Conservation (phyloP, 495 filamentous ascomycete species). For the Penicillium crystallinum region DNA sequence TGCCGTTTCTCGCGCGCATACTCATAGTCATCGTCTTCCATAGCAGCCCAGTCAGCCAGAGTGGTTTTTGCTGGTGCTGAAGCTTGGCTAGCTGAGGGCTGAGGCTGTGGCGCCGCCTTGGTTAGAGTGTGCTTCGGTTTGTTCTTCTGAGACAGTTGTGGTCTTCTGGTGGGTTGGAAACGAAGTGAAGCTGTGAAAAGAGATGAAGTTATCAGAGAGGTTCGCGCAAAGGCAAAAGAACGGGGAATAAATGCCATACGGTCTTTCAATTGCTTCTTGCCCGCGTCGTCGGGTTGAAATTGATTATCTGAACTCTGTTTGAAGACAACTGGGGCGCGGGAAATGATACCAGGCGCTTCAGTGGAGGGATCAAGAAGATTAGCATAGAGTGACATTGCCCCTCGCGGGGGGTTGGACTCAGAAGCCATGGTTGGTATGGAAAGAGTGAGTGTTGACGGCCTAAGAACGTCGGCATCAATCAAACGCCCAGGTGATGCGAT, state of each 20-base stretch:
- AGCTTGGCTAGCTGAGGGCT: conserved; percentile 23
- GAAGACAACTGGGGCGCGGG: conserved; percentile 75
- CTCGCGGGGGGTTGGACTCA: conserved; percentile 21
- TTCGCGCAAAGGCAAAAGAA: conserved; percentile 19
- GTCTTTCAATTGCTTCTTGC: conserved; percentile 66
- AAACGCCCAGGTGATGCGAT: not conserved
- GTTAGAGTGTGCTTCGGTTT: conserved; percentile 54
- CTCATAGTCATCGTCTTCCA: conserved; percentile 68
- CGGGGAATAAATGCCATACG: conserved; percentile 55
- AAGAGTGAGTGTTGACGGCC: not conserved
- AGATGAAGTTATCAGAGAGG: conserved; percentile 43
- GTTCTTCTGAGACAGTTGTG: conserved; percentile 65
- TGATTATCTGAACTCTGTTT: conserved; percentile 49
- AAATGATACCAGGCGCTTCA: conserved; percentile 59
- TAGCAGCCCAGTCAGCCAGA: conserved; percentile 78
- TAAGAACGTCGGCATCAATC: conserved; percentile 1
- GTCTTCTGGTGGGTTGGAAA: conserved; percentile 81
- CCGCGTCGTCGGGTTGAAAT: conserved; percentile 46
- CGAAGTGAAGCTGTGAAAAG: conserved; percentile 60
- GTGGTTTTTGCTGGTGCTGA: conserved; percentile 51
- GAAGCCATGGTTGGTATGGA: conserved; percentile 28
- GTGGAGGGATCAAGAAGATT: conserved; percentile 54
- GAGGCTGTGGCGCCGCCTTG: conserved; percentile 30
- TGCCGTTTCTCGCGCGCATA: conserved; percentile 59
- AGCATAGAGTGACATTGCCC: conserved; percentile 55